Conservation (phyloP, 169 alveolate genomes). For the Babesia divergens region DNA sequence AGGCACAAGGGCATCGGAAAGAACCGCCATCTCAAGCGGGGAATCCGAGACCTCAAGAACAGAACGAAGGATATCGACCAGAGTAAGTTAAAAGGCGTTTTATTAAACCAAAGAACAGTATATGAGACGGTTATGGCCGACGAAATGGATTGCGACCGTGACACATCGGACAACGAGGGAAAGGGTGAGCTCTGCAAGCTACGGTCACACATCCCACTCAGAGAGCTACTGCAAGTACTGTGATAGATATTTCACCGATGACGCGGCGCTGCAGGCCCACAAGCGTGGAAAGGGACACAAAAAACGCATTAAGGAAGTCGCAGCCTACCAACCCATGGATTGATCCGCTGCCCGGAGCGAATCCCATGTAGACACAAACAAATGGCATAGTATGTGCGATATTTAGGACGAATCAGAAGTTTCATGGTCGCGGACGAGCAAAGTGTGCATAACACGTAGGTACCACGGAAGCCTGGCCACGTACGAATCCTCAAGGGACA, state of each 20-base stretch:
- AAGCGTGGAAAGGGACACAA: constrained; percentile 69
- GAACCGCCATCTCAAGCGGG: constrained; percentile 59
- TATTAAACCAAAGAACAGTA: constrained; percentile 6
- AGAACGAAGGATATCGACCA: constrained; percentile 61
- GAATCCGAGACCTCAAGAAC: constrained; percentile 61
- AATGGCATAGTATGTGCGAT: not conserved
- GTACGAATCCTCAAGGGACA: not conserved
- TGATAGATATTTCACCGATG: constrained; percentile 71
- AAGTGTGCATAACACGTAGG: constrained; percentile 28
- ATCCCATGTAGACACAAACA: not conserved
- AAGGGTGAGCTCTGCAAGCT: constrained; percentile 21
- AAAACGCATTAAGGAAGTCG: constrained; percentile 66
- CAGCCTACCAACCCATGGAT: constrained; percentile 41
- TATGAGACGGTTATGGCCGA: constrained; percentile 44
- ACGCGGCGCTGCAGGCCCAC: constrained; percentile 62
- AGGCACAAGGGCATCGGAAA: constrained; percentile 65
- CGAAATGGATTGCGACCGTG: constrained; percentile 8
- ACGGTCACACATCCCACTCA: not conserved
- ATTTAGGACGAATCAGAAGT: not conserved
- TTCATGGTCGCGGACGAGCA: constrained; percentile 3
- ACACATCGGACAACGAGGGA: constrained; percentile 9
- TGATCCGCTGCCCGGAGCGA: not conserved
- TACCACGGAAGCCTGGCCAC: constrained; percentile 40
- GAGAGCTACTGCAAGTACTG: constrained; percentile 73
- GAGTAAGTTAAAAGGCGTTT: not conserved